Conservation (phyloP, 139 green algal species). For the Coccomyxa sp. region DNA sequence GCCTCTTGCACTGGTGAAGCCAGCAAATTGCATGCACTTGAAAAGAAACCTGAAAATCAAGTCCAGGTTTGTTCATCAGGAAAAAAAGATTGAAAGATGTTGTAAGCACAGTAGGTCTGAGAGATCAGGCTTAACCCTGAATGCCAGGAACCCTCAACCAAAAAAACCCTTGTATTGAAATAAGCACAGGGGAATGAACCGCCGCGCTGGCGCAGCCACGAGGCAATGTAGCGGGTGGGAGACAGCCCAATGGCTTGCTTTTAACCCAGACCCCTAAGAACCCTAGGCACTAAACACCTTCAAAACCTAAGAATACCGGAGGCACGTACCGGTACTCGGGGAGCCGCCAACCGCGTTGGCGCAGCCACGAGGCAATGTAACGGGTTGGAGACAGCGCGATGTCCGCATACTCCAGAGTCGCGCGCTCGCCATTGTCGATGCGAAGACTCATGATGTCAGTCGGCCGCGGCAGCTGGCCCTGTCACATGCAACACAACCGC, state of each 20-base stretch:
- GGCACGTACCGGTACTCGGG: neutral
- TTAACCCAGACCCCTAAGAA: too few species aligned
- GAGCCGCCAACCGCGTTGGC: constrained; percentile 12
- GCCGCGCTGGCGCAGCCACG: constrained; percentile 12
- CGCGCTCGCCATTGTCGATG: constrained; percentile 15
- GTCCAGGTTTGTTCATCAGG: too few species aligned
- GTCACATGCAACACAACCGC: neutral
- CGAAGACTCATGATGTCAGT: constrained; percentile 12
- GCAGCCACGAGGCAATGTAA: constrained; percentile 14
- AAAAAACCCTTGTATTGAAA: too few species aligned
- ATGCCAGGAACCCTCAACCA: too few species aligned
- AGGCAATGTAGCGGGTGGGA: constrained; percentile 10
- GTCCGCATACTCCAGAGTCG: constrained; percentile 3
- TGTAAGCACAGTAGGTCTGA: too few species aligned
- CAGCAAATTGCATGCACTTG: too few species aligned
- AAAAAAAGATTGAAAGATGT: too few species aligned
- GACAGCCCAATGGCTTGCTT: constrained; percentile 7
- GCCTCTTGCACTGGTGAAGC: too few species aligned
- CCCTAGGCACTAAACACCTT: too few species aligned
- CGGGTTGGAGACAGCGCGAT: constrained; percentile 2
- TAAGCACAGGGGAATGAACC: constrained; percentile 3
- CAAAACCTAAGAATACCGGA: too few species aligned
- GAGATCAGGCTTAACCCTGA: too few species aligned
- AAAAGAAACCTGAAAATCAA: too few species aligned
- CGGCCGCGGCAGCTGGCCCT: neutral